Evolutionary conservation across 371 early-diverging fungal genomes (phyloP).

Genomic region (Dichotomocladium elegans): DNA sequence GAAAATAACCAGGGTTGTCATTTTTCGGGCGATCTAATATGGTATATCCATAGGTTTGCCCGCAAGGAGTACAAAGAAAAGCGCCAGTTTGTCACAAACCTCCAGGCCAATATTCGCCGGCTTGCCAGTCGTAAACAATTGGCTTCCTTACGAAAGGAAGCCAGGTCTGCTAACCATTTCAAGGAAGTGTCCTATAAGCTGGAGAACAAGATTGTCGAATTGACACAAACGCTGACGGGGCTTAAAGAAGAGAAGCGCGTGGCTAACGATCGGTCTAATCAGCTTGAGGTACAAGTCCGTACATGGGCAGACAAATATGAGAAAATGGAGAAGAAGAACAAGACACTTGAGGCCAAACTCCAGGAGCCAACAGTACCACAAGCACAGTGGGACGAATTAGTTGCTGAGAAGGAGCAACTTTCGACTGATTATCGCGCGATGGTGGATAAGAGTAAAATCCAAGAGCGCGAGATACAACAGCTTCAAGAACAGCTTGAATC

Average conservation of each 20-base stretch:
- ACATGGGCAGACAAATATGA: constrained; percentile 68
- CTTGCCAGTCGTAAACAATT: constrained; percentile 62
- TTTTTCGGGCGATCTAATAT: not conserved
- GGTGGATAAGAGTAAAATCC: constrained; percentile 46
- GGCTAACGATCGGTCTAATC: constrained; percentile 41
- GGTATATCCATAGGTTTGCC: constrained; percentile 29
- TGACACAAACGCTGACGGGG: constrained; percentile 75
- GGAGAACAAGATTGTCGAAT: constrained; percentile 92
- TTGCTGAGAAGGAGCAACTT: constrained; percentile 36
- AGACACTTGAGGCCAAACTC: constrained; percentile 32
- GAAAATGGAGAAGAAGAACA: constrained; percentile 40
- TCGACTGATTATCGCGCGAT: constrained; percentile 35
- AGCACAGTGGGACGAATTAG: constrained; percentile 51
- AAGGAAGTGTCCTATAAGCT: constrained; percentile 88
- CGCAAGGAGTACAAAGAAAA: constrained; percentile 55
- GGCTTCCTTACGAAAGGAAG: constrained; percentile 67
- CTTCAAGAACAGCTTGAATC: constrained; percentile 59
- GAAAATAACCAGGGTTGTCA: not conserved
- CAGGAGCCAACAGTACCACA: constrained; percentile 56
- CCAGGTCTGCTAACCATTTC: constrained; percentile 84
- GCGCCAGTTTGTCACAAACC: constrained; percentile 51
- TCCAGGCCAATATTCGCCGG: constrained; percentile 84
- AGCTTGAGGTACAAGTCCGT: constrained; percentile 59
- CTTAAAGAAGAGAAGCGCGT: constrained; percentile 65
- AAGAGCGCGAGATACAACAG: constrained; percentile 59